phyloP scores from a whole-genome alignment of 2,329 filamentous ascomycete genomes.

The Coniochaeta ligniaria region DNA sequence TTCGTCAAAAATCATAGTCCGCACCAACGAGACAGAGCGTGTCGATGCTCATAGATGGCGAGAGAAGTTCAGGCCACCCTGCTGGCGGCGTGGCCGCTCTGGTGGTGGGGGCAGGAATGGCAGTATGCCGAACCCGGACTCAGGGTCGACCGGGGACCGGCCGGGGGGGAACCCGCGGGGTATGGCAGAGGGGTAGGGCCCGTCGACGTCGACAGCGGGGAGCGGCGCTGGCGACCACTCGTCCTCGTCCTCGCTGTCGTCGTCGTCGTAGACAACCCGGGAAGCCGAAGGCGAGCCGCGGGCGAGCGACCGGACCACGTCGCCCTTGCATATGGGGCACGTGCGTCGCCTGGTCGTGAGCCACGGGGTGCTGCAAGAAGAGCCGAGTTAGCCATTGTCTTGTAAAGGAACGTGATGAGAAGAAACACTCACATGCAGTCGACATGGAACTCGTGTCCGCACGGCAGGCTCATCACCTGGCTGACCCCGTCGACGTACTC shows the following conservation, averaged over 20 bases:
- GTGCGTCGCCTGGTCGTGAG: slow-evolving; percentile 89
- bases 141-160: not conserved
- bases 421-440: slow-evolving; percentile 99
- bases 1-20: not conserved
- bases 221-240: slow-evolving; percentile 17
- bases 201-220: not conserved
- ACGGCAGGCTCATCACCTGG: slow-evolving; percentile 92
- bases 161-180: not conserved
- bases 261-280: slow-evolving; percentile 23
- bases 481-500: slow-evolving; percentile 94
- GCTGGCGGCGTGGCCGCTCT: not conserved
- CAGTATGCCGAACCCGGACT: slow-evolving; percentile 7
- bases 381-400: slow-evolving; percentile 3
- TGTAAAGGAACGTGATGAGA: too few species aligned
- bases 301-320: slow-evolving; percentile 71
- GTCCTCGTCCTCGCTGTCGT: slow-evolving; percentile 42
- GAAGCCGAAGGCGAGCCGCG: slow-evolving; percentile 32
- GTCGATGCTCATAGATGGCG: not conserved
- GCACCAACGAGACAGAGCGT: not conserved
- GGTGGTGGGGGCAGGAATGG: not conserved
- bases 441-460: slow-evolving; percentile 94
- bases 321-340: slow-evolving; percentile 98
- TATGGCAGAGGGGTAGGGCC: not conserved
- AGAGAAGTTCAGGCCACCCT: not conserved
- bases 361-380: slow-evolving; percentile 74